Evolutionary conservation across 768 basidiomycete genomes (phyloP).

Genomic region (Lyophyllum semitale): DNA sequence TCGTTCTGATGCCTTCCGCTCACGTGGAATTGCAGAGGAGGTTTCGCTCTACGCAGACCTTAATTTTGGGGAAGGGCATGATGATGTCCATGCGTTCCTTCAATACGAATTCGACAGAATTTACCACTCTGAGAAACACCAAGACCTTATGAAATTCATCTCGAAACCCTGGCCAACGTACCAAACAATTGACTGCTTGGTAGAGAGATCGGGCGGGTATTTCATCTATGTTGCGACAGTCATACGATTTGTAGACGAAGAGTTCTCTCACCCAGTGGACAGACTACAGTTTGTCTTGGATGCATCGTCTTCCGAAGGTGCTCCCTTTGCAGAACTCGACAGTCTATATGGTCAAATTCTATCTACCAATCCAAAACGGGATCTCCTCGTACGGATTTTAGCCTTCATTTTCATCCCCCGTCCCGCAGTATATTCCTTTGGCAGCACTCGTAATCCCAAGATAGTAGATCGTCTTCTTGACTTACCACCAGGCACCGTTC

Average conservation of each 20-base stretch:
- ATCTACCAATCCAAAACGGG: background rate
- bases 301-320: background rate
- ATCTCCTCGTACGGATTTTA: background rate
- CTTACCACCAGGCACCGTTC: background rate
- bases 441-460: no score
- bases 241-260: constrained; percentile 4
- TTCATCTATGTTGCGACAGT: constrained; percentile 6
- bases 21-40: background rate
- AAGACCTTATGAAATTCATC: background rate
- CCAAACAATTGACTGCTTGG: background rate
- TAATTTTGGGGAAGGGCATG: background rate
- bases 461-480: no score
- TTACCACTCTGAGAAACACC: constrained; percentile 2
- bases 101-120: background rate
- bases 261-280: background rate
- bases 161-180: background rate
- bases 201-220: background rate
- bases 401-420: background rate
- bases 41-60: background rate
- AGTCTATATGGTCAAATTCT: background rate
- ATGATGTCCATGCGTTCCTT: background rate
- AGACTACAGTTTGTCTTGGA: background rate
- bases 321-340: constrained; percentile 2
- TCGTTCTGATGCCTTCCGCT: background rate
- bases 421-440: background rate